Base-by-base conservation (phyloP, 768 basidiomycete species). In the Phlebiopsis flavidoalba region DNA sequence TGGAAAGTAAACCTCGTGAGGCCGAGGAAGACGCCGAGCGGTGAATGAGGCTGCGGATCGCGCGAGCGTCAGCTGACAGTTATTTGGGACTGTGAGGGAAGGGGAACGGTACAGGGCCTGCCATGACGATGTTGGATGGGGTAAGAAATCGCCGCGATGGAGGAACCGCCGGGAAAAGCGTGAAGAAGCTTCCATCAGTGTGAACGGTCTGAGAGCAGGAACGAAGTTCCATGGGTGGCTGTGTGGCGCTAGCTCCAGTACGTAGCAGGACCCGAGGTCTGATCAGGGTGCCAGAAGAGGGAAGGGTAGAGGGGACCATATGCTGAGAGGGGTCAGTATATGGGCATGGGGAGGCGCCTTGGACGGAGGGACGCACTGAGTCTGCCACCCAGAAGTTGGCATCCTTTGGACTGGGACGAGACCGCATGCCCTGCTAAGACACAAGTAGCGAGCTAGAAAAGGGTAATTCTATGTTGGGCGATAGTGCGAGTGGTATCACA, bases 1-100 rank as follows among this genome's bases (percentile, higher is more conserved):
- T 96, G 95, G 71, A 97, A 79, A 0, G 97, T 98, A 78, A 97
- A 98, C 56, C 98, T 73, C 0, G 95, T 98, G 63, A 99, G 75
- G 6, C 95, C 97, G 45, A 93, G 73, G 82, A 99, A 98, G 49
- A 98, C 88, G 14, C 94, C 94, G 2, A 91, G 76, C 0, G n/a
- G 95, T 97, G 68, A n/a, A 98, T 93, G 56, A 96, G 73, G 57
- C 89, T 88, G 71, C 21, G 50, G 36, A 45, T 55, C 15, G 11
- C 15, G n/a, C n/a, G n/a, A n/a, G n/a, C 8, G 6, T 7, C 19
- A 24, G 15, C 43, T 31, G 1, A 52, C 5, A 12, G 11, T 6
- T n/a, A n/a, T n/a, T n/a, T n/a, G n/a, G n/a, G n/a, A 26, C 35
- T 7, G 17, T 14, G 47, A 47, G 10, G n/a, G 10, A 40, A 53